Evolutionary conservation across 768 basidiomycete genomes (phyloP), one percentile per base, ranked within the genome.

Genomic region (Mycena epipterygia): DNA sequence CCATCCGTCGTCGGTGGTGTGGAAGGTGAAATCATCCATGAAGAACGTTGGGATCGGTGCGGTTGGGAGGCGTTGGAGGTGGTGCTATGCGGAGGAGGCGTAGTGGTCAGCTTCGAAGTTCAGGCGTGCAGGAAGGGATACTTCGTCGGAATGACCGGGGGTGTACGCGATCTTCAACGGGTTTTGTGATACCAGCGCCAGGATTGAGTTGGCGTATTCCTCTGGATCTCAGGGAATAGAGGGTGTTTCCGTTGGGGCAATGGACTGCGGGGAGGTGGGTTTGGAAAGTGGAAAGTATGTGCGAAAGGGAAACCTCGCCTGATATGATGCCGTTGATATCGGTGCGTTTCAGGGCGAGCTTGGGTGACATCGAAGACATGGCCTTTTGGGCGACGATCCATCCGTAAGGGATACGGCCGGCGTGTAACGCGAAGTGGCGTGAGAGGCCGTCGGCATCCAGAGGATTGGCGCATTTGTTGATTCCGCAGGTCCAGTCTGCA

Each of bases 401-500:
- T 1, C 21, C 48, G 30, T 14, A 46, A 4, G 57, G 55, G 30
- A 67, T 55, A 4, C 32, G 29, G 32, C 32, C 32, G 14, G 32
- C 27, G 5, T 55, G 53, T 19, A 3, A 16, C 12, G 21, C 9
- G 33, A 55, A 60, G 8, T 21, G 23, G 21, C 39, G 30, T 23
- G 11, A 16, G 16, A 59, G n/a, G n/a, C 56, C 57, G 14, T 51
- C 5, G 23, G n/a, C 61, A 17, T 70, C 56, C 11, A 70, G 37
- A 5, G 69, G 70, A 19, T 61, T 14, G 37, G 49, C 39, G 12
- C 64, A 71, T 0, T 49, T 30, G 33, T 71, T 71, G 25, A 53
- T 42, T 19, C 16, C 17, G 48, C 72, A 73, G 7, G 49, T 55
- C 74, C 74, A 73, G 49, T 75, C 69, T 2, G 66, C 63, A 3